Evolutionary conservation across 805 yeast species (phyloP), one percentile per base, ranked within the genome.

Genomic region (Barnettozyma botsteinii): DNA sequence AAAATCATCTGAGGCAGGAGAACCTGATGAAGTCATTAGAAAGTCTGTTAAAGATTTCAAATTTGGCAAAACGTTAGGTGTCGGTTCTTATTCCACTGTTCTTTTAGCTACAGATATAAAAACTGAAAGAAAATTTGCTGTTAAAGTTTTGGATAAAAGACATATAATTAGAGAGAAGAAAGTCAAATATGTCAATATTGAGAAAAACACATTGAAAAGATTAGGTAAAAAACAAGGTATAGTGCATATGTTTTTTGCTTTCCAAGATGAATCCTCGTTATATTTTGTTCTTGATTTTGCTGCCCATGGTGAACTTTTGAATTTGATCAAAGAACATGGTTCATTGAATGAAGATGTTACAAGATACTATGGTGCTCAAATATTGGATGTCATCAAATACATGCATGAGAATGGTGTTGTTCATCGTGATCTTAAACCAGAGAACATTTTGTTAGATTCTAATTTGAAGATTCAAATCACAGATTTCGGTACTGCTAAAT

Each of bases 61-160:
- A 47, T 87, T 93, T 57, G 94, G 95, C 9, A 79, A 85, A 14
- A 79, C 83, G 32, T 74, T 93, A 22, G 99, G 99, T 23, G 95
- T 86, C 57, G 99, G 99, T 2, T 87, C 96, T 7, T 93, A 91
- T 58, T 88, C 97, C 9, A 89, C 95, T 1, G 99, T 91, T 4
- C 75, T 78, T 50, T 74, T 86, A 29, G 98, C 97, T 0, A 73
- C 85, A 2, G 95, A 93, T 46, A 66, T 78, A 34, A 87, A 78
- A 52, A 81, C 85, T 33, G 71, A 73, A 42, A 77, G 81, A 43
- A 82, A 89, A 14, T 85, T 79, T 57, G 95, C 95, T 2, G 81
- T 85, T 10, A 85, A 85, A 56, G 75, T 84, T 4, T 62, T 85
- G 41, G 87, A 81, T 57, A 85, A 85, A 56, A 71, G 82, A 41